These are phyloP conservation scores for Neurospora sp. DNA, from an alignment of 495 filamentous ascomycete species.

Conservation along the genomic window DNA sequence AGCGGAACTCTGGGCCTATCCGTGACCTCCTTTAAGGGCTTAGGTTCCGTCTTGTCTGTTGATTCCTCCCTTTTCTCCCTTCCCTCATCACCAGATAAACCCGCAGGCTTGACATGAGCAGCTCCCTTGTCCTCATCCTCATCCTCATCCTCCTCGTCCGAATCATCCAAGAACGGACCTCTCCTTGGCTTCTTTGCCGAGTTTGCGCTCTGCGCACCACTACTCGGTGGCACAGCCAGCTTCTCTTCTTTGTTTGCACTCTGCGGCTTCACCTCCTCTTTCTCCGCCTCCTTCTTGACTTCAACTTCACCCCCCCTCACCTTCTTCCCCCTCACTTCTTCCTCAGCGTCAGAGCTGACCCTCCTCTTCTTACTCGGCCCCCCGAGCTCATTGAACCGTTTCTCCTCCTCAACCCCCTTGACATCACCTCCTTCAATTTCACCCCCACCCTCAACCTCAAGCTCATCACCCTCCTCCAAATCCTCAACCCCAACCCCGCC, in stretches of 20 bases:
- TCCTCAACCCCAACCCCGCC: slow-evolving; percentile 1
- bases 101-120: not conserved
- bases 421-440: slow-evolving; percentile 1
- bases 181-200: slow-evolving; percentile 9
- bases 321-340: not conserved
- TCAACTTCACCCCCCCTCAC: not conserved
- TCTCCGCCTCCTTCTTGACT: not conserved
- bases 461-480: not conserved
- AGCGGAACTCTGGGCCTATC: slow-evolving; percentile 4
- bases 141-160: slow-evolving; percentile 7
- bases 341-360: slow-evolving; percentile 7
- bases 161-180: slow-evolving; percentile 25
- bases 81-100: not conserved
- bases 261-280: not conserved
- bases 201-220: not conserved
- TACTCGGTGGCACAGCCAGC: not conserved
- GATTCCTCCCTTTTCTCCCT: slow-evolving; percentile 2
- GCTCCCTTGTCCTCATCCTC: not conserved
- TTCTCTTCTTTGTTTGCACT: not conserved
- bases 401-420: slow-evolving; percentile 24
- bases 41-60: not conserved
- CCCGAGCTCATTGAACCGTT: slow-evolving; percentile 43
- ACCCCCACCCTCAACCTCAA: not conserved
- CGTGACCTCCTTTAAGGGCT: not conserved
- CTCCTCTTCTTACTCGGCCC: slow-evolving; percentile 37